phyloP scores from a whole-genome alignment of 2,329 filamentous ascomycete species.

The Davidsoniella australis region DNA sequence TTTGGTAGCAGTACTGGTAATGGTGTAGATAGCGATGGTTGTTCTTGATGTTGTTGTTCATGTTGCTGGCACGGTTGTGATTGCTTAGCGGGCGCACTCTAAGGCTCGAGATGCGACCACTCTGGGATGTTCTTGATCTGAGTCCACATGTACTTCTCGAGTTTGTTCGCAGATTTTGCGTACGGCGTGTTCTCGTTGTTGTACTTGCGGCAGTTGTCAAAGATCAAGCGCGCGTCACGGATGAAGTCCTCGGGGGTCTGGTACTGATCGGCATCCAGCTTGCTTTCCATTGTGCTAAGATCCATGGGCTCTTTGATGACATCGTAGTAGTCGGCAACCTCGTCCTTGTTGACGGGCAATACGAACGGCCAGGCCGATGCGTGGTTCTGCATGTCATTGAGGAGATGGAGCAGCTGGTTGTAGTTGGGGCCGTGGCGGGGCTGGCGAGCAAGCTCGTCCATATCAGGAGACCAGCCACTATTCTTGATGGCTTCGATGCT shows the following conservation, averaged over 20 bases:
- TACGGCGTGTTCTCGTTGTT: slow-evolving; percentile 93
- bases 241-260: slow-evolving; percentile 83
- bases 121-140: slow-evolving; percentile 84
- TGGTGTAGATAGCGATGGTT: too few relatives aligned
- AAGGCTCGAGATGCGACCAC: slow-evolving; percentile 51
- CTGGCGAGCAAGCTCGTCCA: slow-evolving; percentile 91
- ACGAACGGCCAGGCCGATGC: slow-evolving; percentile 88
- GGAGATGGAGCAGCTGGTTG: slow-evolving; percentile 77
- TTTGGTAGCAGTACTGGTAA: too few relatives aligned
- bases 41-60: too few relatives aligned
- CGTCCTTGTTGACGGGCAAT: slow-evolving; percentile 82
- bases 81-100: neutral
- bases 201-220: slow-evolving; percentile 88
- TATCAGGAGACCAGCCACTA: slow-evolving; percentile 89
- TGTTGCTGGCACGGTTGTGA: too few relatives aligned
- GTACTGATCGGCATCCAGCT: slow-evolving; percentile 87
- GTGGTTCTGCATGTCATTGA: slow-evolving; percentile 93
- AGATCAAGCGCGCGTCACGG: slow-evolving; percentile 73
- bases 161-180: slow-evolving; percentile 82
- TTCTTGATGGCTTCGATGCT: slow-evolving; percentile 75
- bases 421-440: slow-evolving; percentile 93
- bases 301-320: slow-evolving; percentile 99
- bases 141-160: slow-evolving; percentile 90
- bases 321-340: slow-evolving; percentile 97
- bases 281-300: slow-evolving; percentile 83